Base-by-base conservation (phyloP, 495 filamentous ascomycete genomes). In the Penicillium longicatenatum region DNA sequence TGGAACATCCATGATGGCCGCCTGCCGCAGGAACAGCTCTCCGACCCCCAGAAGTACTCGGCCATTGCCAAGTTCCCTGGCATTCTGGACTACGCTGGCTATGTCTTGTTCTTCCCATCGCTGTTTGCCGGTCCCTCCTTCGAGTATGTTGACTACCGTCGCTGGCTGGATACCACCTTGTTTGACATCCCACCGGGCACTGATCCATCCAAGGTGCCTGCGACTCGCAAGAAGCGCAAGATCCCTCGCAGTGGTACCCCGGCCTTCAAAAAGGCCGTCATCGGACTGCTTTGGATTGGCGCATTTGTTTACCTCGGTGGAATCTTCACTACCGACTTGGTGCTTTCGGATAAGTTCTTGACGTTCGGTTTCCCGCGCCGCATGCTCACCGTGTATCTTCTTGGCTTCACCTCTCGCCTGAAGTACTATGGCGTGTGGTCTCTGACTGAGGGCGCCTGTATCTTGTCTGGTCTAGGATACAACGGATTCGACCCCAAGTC, bases 371-470 rank as follows among this genome's bases (percentile, higher is more conserved):
- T 98, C 68, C 62, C 87, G 24, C 80, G 84, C 48, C 84, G 94
- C 35, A 75, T 95, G 29, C 89, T 86, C 72, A 77, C 87, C 57
- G 75, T 97, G 19, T 84, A 97, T 66, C 89, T 94, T 85, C 79
- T 97, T 30, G 86, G 86, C 24, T 81, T 98, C 56, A 85, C 89
- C 4, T 80, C 88, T 6, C 87, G 94, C 19, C 81, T 86, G 33
- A 98, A 98, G 72, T 98, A 96, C 75, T 98, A 98, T 64, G 94
- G 93, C 39, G 92, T 94, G 2, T 98, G 94, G 94, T 84, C 82
- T 48, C 73, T 98, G 59, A 92, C 93, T 2, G 94, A 98, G 72
- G 94, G 94, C 45, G 87, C 94, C 42, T 98, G 93, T 69, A 97
- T 98, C 53, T 83, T 98, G 12, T 88, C 91, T 6, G 94, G 94